Conservation (phyloP, 2,329 filamentous ascomycete genomes). For the Neonectria faginata region DNA sequence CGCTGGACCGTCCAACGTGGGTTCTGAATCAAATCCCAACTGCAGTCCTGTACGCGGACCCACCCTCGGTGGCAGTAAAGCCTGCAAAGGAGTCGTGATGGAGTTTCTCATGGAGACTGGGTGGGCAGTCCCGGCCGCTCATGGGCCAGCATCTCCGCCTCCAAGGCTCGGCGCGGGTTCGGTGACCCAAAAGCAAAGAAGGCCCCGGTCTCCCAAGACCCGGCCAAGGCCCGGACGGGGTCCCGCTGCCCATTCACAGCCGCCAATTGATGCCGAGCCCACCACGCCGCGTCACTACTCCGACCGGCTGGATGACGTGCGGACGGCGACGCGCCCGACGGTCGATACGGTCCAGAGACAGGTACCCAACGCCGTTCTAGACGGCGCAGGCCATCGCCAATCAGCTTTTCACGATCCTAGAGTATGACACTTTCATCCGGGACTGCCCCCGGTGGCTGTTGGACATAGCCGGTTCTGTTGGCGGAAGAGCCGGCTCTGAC, state of each 20-base stretch:
- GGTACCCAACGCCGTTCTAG: constrained; percentile 30
- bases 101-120: constrained; percentile 29
- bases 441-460: constrained; percentile 28
- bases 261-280: constrained; percentile 40
- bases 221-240: constrained; percentile 37
- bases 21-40: constrained; percentile 33
- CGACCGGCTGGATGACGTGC: constrained; percentile 41
- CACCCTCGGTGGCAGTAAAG: constrained; percentile 36
- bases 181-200: constrained; percentile 32
- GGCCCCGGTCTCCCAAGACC: constrained; percentile 37
- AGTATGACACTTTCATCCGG: constrained; percentile 23
- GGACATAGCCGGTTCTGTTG: constrained; percentile 33
- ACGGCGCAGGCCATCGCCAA: constrained; percentile 33
- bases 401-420: constrained; percentile 15
- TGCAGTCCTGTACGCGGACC: constrained; percentile 27
- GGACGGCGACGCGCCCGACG: constrained; percentile 28
- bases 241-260: constrained; percentile 32
- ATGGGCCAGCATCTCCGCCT: constrained; percentile 30
- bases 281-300: constrained; percentile 45
- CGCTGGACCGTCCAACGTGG: constrained; percentile 38
- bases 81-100: constrained; percentile 4
- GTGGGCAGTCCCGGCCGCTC: constrained; percentile 12
- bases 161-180: constrained; percentile 36
- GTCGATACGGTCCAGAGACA: constrained; percentile 28
- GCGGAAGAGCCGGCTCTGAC: constrained; percentile 33